phyloP scores from a whole-genome alignment of 2,329 filamentous ascomycete genomes.

The Claviceps cyperi region DNA sequence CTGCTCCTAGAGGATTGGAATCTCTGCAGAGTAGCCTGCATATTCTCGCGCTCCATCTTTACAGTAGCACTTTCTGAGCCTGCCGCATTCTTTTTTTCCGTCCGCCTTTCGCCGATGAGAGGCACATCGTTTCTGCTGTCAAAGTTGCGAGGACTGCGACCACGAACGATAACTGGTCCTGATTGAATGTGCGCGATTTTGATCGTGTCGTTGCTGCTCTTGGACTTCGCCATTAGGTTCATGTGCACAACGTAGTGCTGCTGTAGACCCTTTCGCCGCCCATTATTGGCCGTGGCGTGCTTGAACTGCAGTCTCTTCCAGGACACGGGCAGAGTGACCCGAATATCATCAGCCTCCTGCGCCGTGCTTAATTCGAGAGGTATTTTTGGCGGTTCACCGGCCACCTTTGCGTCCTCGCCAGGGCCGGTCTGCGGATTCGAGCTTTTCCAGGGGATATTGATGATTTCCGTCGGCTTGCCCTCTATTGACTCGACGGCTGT shows the following conservation, averaged over 20 bases:
- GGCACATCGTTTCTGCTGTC: constrained; percentile 79
- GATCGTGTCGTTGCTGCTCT: constrained; percentile 49
- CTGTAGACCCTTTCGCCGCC: constrained; percentile 81
- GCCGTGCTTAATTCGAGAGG: constrained; percentile 40
- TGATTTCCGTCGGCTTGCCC: constrained; percentile 82
- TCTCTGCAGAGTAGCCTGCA: constrained; percentile 15
- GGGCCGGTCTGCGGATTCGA: constrained; percentile 35
- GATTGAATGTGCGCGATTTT: constrained; percentile 76
- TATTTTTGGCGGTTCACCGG: constrained; percentile 36
- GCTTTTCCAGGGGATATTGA: constrained; percentile 93
- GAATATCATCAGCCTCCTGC: constrained; percentile 63
- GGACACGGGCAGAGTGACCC: constrained; percentile 67
- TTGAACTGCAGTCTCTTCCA: constrained; percentile 96
- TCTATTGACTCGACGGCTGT: constrained; percentile 85
- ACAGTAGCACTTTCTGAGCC: constrained; percentile 18
- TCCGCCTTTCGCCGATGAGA: constrained; percentile 41
- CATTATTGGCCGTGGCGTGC: constrained; percentile 93
- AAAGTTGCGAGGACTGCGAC: constrained; percentile 85
- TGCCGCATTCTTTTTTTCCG: constrained; percentile 29
- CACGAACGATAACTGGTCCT: constrained; percentile 87
- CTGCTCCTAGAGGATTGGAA: constrained; percentile 20
- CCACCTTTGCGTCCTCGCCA: constrained; percentile 34
- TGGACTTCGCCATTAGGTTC: constrained; percentile 65
- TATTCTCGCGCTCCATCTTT: constrained; percentile 20
- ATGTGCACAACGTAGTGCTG: constrained; percentile 89